Conservation (phyloP, 2,329 filamentous ascomycete genomes). For the Ciborinia camelliae region DNA sequence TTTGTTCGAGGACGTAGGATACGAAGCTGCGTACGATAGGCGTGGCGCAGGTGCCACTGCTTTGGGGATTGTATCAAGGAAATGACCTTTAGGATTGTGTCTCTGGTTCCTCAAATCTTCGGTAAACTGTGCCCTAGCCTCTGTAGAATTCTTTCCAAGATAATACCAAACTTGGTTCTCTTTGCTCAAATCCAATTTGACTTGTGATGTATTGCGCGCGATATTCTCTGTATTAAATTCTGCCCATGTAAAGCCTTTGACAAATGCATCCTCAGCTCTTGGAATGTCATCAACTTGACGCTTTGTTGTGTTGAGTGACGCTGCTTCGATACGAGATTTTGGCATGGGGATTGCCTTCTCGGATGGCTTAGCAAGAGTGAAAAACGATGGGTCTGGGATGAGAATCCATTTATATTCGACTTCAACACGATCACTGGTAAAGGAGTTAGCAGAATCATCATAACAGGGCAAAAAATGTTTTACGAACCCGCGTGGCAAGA, state of each 20-base stretch:
- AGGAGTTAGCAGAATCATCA: slow-evolving; percentile 42
- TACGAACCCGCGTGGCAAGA: slow-evolving; percentile 78
- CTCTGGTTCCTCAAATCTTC: slow-evolving; percentile 61
- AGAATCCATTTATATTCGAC: slow-evolving; percentile 83
- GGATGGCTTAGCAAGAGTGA: slow-evolving; percentile 70
- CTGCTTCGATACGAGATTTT: slow-evolving; percentile 57
- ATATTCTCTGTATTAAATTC: slow-evolving; percentile 70
- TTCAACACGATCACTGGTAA: slow-evolving; percentile 64
- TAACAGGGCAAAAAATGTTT: slow-evolving; percentile 16
- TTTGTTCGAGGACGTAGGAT: slow-evolving; percentile 30
- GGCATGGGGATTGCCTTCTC: slow-evolving; percentile 69
- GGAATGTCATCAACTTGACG: slow-evolving; percentile 59
- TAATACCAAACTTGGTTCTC: slow-evolving; percentile 84
- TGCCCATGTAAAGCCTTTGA: slow-evolving; percentile 67
- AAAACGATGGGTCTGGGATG: slow-evolving; percentile 67
- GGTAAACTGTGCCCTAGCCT: slow-evolving; percentile 87
- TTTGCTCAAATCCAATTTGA: slow-evolving; percentile 68
- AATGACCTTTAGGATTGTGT: slow-evolving; percentile 68
- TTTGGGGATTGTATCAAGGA: slow-evolving; percentile 65
- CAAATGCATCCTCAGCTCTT: slow-evolving; percentile 62
- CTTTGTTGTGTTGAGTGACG: slow-evolving; percentile 64
- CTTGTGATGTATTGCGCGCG: slow-evolving; percentile 56
- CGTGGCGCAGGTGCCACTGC: slow-evolving; percentile 43
- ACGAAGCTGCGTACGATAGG: slow-evolving; percentile 38
- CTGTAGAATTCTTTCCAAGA: slow-evolving; percentile 79